Evolutionary conservation across 1,139 yeast genomes (phyloP), one percentile per base, ranked within the genome.

Genomic region (Taphrina flavorubra): DNA sequence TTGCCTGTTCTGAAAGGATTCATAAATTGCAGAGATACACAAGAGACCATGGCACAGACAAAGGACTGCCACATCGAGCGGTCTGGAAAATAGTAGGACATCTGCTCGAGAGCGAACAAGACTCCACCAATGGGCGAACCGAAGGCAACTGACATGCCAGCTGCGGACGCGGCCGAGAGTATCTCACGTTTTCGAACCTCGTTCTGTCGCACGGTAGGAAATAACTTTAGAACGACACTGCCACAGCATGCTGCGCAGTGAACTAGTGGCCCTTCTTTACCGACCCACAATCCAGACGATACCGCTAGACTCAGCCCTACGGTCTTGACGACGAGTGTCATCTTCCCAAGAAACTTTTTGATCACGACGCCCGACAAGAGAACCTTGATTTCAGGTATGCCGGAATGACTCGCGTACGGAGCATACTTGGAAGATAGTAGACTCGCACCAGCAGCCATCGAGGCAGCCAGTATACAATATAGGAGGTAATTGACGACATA

Each of bases 61-160:
- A 86, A 86, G 56, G 85, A 81, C 68, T 85, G 83, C 75, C 86
- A 85, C 40, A 86, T 77, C 70, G 86, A 87, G 70, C 84, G 82
- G 8, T 87, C 84, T 5, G 87, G 85, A 51, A 86, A 79, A 70
- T 85, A 84, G 74, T 86, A 85, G 71, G 85, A 84, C 46, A 87
- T 87, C 72, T 87, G 90, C 73, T 87, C 90, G 53, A 87, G 79
- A 31, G 87, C 84, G 75, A 87, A 87, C 44, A 87, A 74, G 2
- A 87, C 90, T 1, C 90, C 90, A 2, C 90, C 90, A 68, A 87
- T 78, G 0, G 90, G 90, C 1, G 87, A 83, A 0, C 90, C 90
- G 78, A 87, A 87, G 0, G 90, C 89, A 34, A 87, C 81, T 5
- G 90, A 88, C n/a, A 87, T 89, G 6, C 90, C 90, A 13, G 89